phyloP scores from a whole-genome alignment of 2,329 filamentous ascomycete genomes.

The Neocucurbitaria cava region DNA sequence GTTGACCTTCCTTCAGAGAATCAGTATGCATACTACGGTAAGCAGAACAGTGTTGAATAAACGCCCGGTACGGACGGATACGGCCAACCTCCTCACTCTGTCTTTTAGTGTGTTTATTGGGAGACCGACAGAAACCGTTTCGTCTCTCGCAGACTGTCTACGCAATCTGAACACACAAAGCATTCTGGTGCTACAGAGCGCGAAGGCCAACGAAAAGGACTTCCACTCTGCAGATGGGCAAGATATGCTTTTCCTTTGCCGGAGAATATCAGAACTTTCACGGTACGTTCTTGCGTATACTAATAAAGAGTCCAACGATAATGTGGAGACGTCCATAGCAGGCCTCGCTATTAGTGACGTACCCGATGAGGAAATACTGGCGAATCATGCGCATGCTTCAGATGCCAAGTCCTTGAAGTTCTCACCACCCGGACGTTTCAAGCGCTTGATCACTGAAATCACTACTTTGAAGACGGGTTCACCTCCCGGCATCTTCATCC shows the following conservation, averaged over 20 bases:
- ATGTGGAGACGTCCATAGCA: not conserved
- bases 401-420: conserved; percentile 11
- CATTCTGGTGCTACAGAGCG: conserved; percentile 27
- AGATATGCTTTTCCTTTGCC: conserved; percentile 45
- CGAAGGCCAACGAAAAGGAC: conserved; percentile 17
- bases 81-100: conserved; percentile 46
- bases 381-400: conserved; percentile 25
- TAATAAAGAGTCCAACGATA: not conserved
- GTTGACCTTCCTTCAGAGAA: conserved; percentile 49
- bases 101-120: conserved; percentile 30
- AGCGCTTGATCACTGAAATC: conserved; percentile 52
- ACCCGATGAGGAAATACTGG: conserved; percentile 49
- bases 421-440: conserved; percentile 54
- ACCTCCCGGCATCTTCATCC: conserved; percentile 60
- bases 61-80: conserved; percentile 42
- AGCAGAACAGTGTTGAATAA: conserved; percentile 41
- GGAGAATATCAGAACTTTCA: conserved; percentile 39
- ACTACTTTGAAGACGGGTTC: conserved; percentile 55
- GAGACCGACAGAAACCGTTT: conserved; percentile 10
- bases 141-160: conserved; percentile 35
- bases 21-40: conserved; percentile 42
- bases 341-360: conserved; percentile 36
- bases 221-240: conserved; percentile 33
- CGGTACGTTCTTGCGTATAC: conserved; percentile 20
- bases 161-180: conserved; percentile 34